A percentile compares a stretch with the other conserved stretches of the same genome.
Conservation (phyloP, 2,329 filamentous ascomycete genomes). For the Chaetomium sp. region DNA sequence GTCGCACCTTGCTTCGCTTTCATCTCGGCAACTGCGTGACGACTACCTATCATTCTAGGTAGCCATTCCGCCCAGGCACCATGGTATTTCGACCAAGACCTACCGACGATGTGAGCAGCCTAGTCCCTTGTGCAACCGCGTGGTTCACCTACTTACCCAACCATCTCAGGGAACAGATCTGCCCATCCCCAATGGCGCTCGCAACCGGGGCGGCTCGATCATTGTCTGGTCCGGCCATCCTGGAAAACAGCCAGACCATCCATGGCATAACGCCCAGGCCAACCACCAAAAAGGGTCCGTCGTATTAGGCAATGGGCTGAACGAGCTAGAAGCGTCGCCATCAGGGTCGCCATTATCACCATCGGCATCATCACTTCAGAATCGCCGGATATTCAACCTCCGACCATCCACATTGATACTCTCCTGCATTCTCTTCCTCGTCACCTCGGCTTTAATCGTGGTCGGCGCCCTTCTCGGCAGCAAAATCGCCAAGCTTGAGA, state of each 20-base stretch:
- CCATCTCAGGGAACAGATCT: slow-evolving; percentile 2
- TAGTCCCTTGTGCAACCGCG: neutral
- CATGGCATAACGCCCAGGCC: neutral
- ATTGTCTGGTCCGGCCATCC: neutral
- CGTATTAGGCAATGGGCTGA: too few species aligned
- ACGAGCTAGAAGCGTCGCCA: neutral
- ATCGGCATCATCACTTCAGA: neutral
- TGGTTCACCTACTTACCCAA: too few species aligned
- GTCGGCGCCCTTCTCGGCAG: neutral
- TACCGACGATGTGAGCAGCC: neutral
- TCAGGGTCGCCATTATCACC: neutral
- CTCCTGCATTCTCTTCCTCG: neutral
- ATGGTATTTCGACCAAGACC: neutral
- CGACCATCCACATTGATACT: neutral
- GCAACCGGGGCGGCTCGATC: slow-evolving; percentile 6
- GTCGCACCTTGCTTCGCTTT: neutral
- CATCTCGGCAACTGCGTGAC: neutral
- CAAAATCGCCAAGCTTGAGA: slow-evolving; percentile 2
- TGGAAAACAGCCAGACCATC: neutral
- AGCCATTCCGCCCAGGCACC: neutral
- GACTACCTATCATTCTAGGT: too few species aligned
- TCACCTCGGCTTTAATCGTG: slow-evolving; percentile 2
- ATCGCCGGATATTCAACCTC: neutral
- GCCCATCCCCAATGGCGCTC: slow-evolving; percentile 10
- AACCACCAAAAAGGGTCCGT: neutral